A percentile compares a stretch with the other conserved stretches of the same genome.
Evolutionary conservation across 306 rosid genomes (phyloP).

Genomic region (Psophocarpus tetragonolobus): DNA sequence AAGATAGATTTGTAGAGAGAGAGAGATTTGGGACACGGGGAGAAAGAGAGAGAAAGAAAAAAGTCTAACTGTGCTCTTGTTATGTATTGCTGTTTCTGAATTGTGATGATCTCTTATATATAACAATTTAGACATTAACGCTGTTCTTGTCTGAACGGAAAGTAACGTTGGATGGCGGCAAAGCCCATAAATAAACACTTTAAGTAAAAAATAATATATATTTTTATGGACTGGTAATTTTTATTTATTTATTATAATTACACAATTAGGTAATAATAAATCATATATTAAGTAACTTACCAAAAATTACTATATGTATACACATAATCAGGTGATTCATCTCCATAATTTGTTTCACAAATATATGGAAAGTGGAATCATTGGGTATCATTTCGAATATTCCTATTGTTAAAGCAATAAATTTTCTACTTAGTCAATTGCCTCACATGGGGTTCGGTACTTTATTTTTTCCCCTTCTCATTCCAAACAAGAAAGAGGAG

Average conservation of each 20-base stretch:
- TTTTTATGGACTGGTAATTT: not conserved
- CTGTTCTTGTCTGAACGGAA: constrained; percentile 15
- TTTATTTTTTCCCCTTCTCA: not conserved
- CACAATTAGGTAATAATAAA: too few relatives aligned
- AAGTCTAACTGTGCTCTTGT: too few relatives aligned
- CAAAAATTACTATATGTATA: too few relatives aligned
- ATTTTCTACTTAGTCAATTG: not conserved
- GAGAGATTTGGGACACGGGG: not conserved
- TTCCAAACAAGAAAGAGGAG: not conserved
- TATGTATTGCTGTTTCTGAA: not conserved
- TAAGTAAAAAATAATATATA: not conserved
- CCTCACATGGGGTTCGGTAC: not conserved
- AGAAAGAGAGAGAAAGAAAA: not conserved
- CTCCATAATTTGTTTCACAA: not conserved
- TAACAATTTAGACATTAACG: not conserved
- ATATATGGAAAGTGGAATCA: not conserved
- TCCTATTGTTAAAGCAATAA: not conserved
- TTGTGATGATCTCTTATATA: not conserved
- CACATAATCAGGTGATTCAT: not conserved
- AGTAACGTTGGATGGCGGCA: not conserved
- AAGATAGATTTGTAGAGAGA: not conserved
- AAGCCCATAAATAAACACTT: not conserved
- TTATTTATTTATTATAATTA: too few relatives aligned
- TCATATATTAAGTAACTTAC: too few relatives aligned
- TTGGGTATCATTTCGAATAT: not conserved